phyloP scores from a whole-genome alignment of 2,329 filamentous ascomycete species.

The Diaporthe sp. region DNA sequence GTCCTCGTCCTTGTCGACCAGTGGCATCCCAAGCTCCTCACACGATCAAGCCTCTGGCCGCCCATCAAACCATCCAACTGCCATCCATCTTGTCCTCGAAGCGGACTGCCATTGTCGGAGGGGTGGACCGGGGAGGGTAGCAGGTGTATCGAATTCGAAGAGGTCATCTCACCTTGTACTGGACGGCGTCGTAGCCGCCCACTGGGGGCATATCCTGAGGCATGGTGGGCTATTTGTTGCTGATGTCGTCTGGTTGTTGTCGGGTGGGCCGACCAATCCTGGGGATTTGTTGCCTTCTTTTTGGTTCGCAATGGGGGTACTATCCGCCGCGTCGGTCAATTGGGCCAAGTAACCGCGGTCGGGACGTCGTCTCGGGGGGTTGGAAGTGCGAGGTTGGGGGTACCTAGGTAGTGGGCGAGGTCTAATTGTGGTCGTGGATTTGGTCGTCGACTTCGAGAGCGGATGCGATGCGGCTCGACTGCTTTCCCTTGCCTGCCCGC shows the following conservation, averaged over 20 bases:
- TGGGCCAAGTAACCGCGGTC: not conserved
- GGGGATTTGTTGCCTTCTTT: not conserved
- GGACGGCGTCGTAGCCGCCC: conserved; percentile 95
- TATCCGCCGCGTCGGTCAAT: not conserved
- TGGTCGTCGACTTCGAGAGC: not conserved
- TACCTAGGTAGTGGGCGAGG: not conserved
- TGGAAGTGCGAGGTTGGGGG: not conserved
- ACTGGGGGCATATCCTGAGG: conserved; percentile 96
- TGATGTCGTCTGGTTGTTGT: conserved; percentile 9
- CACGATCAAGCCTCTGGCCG: not conserved
- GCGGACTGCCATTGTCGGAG: not conserved
- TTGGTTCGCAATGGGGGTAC: not conserved
- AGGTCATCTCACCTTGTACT: conserved; percentile 83
- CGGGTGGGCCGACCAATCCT: conserved; percentile 9
- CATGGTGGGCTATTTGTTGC: conserved; percentile 71
- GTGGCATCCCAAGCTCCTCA: not conserved
- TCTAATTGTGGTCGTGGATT: not conserved
- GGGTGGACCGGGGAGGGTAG: not conserved
- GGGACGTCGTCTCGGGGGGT: not conserved
- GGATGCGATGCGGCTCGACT: conserved; percentile 23
- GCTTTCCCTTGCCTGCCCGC: not conserved
- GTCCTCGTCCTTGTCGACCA: not conserved
- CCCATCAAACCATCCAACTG: not conserved
- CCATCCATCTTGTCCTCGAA: not conserved
- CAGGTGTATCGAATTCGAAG: not conserved